Base-by-base conservation (phyloP, 2,329 filamentous ascomycete species). In the Alternaria alternata region DNA sequence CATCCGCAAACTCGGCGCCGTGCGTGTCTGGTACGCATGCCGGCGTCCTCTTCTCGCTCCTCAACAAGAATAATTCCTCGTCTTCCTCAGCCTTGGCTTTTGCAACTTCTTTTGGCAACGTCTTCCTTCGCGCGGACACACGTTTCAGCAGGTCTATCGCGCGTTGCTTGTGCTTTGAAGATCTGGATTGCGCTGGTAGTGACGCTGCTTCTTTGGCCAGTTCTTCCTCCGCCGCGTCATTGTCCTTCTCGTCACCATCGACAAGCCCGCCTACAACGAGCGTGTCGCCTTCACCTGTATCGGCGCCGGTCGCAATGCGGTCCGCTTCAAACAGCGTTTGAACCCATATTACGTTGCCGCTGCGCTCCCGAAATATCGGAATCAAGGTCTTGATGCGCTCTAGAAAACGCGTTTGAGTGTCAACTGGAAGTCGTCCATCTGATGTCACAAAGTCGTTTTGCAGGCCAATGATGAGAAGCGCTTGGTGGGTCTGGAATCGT, bases 381-480 rank as follows among this genome's bases (percentile, higher is more conserved):
- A 89, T 88, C 2, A 98, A 82, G 7, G 85, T 79, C 20, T 88
- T 81, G 42, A 93, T 86, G 28, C 87, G 87, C 39, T 89, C 84
- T 44, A 95, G 77, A 63, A 94, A 92, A 9, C 87, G 86, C 4
- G 85, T 79, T 3, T 88, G 87, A 43, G 87, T 84, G 36, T 82
- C 81, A 51, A 94, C 87, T 12, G 88, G 85, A 20, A 97, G 79
- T 26, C 88, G 86, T 55, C 91, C 91, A 51, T 87, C 84, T 1
- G 86, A 80, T 7, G 87, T 84, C 59, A 96, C 81, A 72, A 98
- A 97, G 76, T 97, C 94, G 70, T 96, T 93, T 74, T 98, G 95
- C 36, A 96, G 87, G 72, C 97, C 94, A 65, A 97, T 85, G 18
- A 96, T 81, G 20, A 98, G 82, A 43, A 99, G 84, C 1, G 92